Percentiles rank a stretch among this genome's conserved stretches.
Conservation (phyloP, 2,329 filamentous ascomycete species). For the Ophiostoma sp. region DNA sequence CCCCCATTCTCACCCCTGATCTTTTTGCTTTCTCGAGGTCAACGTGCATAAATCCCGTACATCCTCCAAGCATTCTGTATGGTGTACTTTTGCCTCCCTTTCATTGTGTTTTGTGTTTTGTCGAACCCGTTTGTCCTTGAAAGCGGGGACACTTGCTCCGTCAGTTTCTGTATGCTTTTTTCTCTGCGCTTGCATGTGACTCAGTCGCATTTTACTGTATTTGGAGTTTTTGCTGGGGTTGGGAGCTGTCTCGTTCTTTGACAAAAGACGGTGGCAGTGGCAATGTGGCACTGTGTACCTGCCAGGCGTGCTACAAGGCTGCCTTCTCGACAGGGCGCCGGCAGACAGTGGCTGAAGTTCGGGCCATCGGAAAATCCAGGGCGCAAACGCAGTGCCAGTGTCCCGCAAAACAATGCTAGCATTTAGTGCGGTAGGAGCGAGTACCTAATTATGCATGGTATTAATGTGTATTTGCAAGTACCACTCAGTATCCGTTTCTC, state of each 20-base stretch:
- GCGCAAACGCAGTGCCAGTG: neutral
- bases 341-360: slow-evolving; percentile 23
- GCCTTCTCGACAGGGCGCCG: neutral
- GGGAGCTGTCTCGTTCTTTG: neutral
- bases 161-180: neutral
- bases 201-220: neutral
- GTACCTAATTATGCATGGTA: too few species aligned
- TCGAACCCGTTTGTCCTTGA: neutral
- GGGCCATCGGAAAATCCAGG: slow-evolving; percentile 29
- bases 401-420: neutral
- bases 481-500: neutral
- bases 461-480: neutral
- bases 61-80: neutral
- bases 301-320: slow-evolving; percentile 12
- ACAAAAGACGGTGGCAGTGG: slow-evolving; percentile 1
- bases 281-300: slow-evolving; percentile 12
- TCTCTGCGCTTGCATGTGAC: slow-evolving; percentile 11
- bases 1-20: neutral
- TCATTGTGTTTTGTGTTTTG: neutral
- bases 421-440: neutral
- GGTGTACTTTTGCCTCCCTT: neutral
- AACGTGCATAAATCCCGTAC: neutral
- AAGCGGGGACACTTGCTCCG: slow-evolving; percentile 10
- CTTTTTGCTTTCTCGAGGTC: neutral
- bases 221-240: neutral